Evolutionary conservation across 352 stramenopile genomes (phyloP).

Genomic region (Globisporangium nunn): DNA sequence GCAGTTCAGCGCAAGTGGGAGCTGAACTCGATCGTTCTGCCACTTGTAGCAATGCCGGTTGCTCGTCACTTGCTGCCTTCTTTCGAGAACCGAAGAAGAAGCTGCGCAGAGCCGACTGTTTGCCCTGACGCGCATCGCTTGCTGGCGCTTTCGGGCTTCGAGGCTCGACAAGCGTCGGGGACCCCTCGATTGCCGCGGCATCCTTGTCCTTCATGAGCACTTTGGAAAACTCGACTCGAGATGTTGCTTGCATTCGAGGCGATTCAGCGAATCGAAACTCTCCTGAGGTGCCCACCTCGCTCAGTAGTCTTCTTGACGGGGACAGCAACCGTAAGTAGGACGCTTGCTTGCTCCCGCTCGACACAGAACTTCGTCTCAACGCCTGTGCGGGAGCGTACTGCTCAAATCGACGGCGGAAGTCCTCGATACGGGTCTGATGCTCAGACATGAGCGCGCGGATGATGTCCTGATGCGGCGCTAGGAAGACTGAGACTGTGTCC

Average conservation of each 20-base stretch:
- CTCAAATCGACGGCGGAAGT: slow-evolving; percentile 43
- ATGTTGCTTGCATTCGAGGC: not conserved
- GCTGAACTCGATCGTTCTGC: slow-evolving; percentile 5
- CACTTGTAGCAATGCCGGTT: not conserved
- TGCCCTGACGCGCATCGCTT: not conserved
- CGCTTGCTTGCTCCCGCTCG: slow-evolving; percentile 1
- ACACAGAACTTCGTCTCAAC: not conserved
- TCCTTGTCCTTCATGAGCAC: slow-evolving; percentile 22
- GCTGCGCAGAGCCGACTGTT: not conserved
- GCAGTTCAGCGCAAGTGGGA: slow-evolving; percentile 26
- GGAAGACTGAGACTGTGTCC: slow-evolving; percentile 58
- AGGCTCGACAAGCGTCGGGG: not conserved
- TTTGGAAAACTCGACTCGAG: slow-evolving; percentile 38
- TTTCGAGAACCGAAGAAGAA: slow-evolving; percentile 5
- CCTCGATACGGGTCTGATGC: slow-evolving; percentile 29
- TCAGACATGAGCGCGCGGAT: slow-evolving; percentile 39
- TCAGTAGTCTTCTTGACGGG: slow-evolving; percentile 1
- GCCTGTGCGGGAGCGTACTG: slow-evolving; percentile 1
- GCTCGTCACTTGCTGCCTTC: not conserved
- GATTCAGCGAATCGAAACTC: not conserved
- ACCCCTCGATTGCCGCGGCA: not conserved
- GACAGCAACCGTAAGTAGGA: slow-evolving; percentile 6
- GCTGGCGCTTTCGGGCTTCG: not conserved
- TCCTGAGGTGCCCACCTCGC: not conserved
- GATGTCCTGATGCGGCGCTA: slow-evolving; percentile 38